These are phyloP conservation scores for Alloteropsis angusta DNA, from an alignment of 202 grass and related monocot species.

Conservation along the genomic window DNA sequence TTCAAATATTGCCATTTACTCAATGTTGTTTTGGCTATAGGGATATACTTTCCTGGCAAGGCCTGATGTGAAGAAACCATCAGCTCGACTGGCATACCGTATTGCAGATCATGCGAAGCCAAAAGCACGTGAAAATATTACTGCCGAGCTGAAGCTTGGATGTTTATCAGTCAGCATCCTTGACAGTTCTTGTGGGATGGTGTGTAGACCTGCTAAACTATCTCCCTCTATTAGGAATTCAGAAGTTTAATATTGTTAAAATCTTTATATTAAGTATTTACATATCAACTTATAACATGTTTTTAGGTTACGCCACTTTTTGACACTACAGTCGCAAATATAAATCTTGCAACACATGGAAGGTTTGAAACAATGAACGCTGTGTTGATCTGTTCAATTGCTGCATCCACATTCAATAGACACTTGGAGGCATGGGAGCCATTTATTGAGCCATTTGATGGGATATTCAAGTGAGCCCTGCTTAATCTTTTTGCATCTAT, in stretches of 20 bases:
- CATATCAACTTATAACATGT: background rate
- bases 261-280: slow-evolving; percentile 11
- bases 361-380: slow-evolving; percentile 86
- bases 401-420: slow-evolving; percentile 95
- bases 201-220: slow-evolving; percentile 40
- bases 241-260: background rate
- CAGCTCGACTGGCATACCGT: slow-evolving; percentile 64
- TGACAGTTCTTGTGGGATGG: slow-evolving; percentile 78
- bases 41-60: slow-evolving; percentile 85
- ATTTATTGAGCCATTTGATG: slow-evolving; percentile 97
- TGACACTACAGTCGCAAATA: slow-evolving; percentile 71
- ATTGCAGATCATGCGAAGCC: slow-evolving; percentile 81
- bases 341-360: slow-evolving; percentile 93
- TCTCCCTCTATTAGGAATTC: background rate
- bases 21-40: slow-evolving; percentile 34
- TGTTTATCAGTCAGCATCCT: slow-evolving; percentile 80
- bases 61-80: slow-evolving; percentile 85
- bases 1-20: background rate
- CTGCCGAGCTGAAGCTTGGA: slow-evolving; percentile 75
- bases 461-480: slow-evolving; percentile 80
- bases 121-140: slow-evolving; percentile 77
- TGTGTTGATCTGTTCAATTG: slow-evolving; percentile 86
- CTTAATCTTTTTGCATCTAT: slow-evolving; percentile 11
- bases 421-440: slow-evolving; percentile 96
- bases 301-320: slow-evolving; percentile 80